These are phyloP conservation scores for Seminavis robusta DNA, from an alignment of 108 stramenopile species.

Conservation along the genomic window DNA sequence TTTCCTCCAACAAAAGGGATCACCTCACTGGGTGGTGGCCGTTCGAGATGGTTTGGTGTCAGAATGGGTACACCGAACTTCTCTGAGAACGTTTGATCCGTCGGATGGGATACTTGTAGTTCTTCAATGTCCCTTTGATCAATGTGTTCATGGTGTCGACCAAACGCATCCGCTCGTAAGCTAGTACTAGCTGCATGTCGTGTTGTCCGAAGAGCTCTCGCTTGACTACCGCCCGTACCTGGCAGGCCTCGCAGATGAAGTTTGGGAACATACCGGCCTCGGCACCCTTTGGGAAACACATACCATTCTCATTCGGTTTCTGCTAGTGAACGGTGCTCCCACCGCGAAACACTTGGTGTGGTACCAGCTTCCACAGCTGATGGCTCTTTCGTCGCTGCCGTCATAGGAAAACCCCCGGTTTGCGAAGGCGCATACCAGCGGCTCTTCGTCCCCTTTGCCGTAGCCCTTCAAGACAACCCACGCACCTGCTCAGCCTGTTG, in stretches of 20 bases:
- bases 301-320: no score
- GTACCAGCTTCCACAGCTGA: no score
- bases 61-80: background rate
- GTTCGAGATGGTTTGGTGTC: background rate
- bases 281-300: no score
- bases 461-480: no score
- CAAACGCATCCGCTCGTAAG: background rate
- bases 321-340: no score
- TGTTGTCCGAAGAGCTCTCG: background rate
- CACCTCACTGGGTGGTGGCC: background rate
- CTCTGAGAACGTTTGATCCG: background rate
- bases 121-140: background rate
- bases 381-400: background rate
- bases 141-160: background rate
- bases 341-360: background rate
- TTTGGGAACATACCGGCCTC: no score
- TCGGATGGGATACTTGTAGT: background rate
- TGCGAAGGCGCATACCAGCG: no score
- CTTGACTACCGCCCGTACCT: background rate
- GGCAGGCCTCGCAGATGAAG: background rate
- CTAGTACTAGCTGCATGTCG: background rate
- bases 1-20: no score
- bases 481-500: background rate
- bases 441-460: no score
- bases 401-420: no score